Evolutionary conservation across 768 basidiomycete genomes (phyloP).

Genomic region (Dendrothele bispora): DNA sequence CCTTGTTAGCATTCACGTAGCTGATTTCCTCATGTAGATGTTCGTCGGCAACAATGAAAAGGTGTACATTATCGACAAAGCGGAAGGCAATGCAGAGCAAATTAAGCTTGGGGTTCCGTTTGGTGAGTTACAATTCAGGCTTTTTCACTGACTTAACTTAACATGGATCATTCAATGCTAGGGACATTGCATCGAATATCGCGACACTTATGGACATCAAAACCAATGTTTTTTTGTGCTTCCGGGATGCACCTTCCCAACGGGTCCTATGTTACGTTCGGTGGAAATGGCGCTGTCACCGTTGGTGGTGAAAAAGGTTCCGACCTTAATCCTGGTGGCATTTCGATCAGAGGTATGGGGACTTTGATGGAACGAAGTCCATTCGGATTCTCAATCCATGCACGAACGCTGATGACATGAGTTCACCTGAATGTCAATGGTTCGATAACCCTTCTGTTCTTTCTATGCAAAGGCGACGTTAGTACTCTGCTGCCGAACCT

Average conservation of each 20-base stretch:
- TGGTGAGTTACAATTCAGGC: conserved; percentile 40
- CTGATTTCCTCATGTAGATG: conserved; percentile 44
- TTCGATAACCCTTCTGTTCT: conserved; percentile 65
- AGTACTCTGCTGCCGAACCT: conserved; percentile 79
- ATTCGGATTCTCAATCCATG: conserved; percentile 87
- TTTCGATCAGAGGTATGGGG: conserved; percentile 71
- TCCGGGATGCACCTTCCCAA: conserved; percentile 84
- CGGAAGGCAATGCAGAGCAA: conserved; percentile 68
- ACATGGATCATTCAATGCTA: conserved; percentile 53
- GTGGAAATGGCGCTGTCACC: conserved; percentile 76
- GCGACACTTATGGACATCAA: conserved; percentile 67
- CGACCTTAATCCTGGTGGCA: conserved; percentile 42
- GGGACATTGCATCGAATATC: conserved; percentile 62
- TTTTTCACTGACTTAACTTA: conserved; percentile 61
- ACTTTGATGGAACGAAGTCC: conserved; percentile 77
- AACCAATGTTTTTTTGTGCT: conserved; percentile 81
- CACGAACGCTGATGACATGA: conserved; percentile 43
- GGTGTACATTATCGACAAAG: conserved; percentile 90
- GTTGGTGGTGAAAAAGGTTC: conserved; percentile 61
- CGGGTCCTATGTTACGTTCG: conserved; percentile 72
- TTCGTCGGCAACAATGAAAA: conserved; percentile 78
- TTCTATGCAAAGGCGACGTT: conserved; percentile 66
- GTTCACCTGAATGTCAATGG: conserved; percentile 61
- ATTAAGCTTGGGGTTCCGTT: conserved; percentile 72
- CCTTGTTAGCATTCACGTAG: not conserved